These are phyloP conservation scores for Tolypocladium nubicola DNA, from an alignment of 2,329 filamentous ascomycete genomes.

Conservation along the genomic window DNA sequence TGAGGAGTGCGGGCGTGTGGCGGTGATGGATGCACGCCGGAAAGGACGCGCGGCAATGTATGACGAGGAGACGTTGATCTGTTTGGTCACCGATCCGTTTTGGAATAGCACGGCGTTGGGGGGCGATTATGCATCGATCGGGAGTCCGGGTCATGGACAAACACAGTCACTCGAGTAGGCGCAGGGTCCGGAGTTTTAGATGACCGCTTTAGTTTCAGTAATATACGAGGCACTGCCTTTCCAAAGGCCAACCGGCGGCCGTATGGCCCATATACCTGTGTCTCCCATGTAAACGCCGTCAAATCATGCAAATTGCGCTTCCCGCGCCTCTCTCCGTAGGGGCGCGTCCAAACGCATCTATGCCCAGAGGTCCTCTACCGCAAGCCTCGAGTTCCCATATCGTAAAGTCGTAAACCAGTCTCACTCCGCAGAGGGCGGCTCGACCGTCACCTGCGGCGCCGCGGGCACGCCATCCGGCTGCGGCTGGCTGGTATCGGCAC, in stretches of 20 bases:
- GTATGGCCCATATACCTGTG: not conserved
- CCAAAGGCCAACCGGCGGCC: not conserved
- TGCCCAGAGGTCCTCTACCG: not conserved
- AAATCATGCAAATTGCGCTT: not conserved
- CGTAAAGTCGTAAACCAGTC: not conserved
- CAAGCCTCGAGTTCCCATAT: not conserved
- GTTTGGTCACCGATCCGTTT: not conserved
- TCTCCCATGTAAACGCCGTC: not conserved
- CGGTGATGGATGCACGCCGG: conserved; percentile 34
- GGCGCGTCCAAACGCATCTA: not conserved
- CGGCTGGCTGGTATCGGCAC: conserved; percentile 24
- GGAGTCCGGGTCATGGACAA: not conserved
- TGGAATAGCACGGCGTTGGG: conserved; percentile 4
- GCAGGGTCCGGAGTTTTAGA: not conserved
- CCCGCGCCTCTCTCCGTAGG: not conserved
- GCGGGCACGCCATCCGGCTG: conserved; percentile 10
- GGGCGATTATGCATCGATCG: not conserved
- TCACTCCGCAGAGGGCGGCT: conserved; percentile 15
- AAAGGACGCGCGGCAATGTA: not conserved
- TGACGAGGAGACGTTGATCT: not conserved
- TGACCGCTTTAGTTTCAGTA: not conserved
- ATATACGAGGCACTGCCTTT: not conserved
- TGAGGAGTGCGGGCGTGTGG: conserved; percentile 77
- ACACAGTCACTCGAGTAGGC: not conserved
- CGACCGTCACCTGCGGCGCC: conserved; percentile 11